Evolutionary conservation across 176 grass and related monocot species (phyloP).

Genomic region (Metroxylon sagu): DNA sequence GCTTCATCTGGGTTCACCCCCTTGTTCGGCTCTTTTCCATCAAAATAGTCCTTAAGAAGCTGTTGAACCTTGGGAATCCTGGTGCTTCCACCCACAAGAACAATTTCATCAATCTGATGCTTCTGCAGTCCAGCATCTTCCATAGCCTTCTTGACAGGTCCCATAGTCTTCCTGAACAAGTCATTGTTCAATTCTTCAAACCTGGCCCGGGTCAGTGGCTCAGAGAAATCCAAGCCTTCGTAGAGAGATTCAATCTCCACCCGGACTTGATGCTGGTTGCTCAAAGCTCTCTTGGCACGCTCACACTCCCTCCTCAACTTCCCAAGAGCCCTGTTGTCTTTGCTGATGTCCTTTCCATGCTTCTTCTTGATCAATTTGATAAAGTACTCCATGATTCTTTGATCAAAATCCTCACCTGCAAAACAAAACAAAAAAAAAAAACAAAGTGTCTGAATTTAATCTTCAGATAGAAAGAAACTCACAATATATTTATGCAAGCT

Average conservation of each 20-base stretch:
- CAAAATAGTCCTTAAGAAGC: constrained; percentile 57
- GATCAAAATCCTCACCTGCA: constrained; percentile 71
- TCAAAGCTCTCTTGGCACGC: constrained; percentile 61
- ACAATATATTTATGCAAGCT: too few relatives aligned
- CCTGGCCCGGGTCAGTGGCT: constrained; percentile 46
- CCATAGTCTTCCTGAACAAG: constrained; percentile 71
- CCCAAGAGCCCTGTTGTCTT: constrained; percentile 39
- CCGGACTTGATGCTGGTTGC: constrained; percentile 53
- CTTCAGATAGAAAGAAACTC: too few relatives aligned
- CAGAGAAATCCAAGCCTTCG: constrained; percentile 54
- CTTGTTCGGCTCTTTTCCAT: constrained; percentile 51
- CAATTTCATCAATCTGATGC: constrained; percentile 49
- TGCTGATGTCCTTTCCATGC: constrained; percentile 46
- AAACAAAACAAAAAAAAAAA: not conserved
- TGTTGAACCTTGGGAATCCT: constrained; percentile 80
- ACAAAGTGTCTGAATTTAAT: not conserved
- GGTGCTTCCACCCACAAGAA: constrained; percentile 70
- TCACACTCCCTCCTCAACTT: constrained; percentile 62
- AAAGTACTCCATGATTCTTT: constrained; percentile 65
- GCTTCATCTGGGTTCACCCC: constrained; percentile 58
- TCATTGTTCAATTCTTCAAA: constrained; percentile 69
- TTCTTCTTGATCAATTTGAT: constrained; percentile 57
- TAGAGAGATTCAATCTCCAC: constrained; percentile 50
- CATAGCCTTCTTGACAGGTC: constrained; percentile 64
- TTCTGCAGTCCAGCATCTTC: constrained; percentile 52